Evolutionary conservation across 2,329 filamentous ascomycete genomes (phyloP), one percentile per base, ranked within the genome.

Genomic region (Neofusicoccum ribis): DNA sequence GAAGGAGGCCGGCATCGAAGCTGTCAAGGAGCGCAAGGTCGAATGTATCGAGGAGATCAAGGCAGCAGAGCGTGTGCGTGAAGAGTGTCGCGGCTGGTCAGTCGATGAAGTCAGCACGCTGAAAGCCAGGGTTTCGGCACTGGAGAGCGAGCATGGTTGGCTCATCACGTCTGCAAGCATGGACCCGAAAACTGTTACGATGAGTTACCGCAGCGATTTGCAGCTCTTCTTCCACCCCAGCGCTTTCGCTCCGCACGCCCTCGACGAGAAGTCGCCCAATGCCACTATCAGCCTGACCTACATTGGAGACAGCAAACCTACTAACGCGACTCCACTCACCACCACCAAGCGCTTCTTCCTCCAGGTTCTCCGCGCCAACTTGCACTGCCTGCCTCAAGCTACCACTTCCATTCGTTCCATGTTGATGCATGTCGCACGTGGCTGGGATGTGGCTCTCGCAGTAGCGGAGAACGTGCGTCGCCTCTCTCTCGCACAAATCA

Each of bases 51-150:
- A 86, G 34, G 91, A 95, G 54, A 97, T 96, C 65, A 85, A 87
- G 66, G 89, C 92, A 71, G 91, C 93, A 0, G 93, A 97, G 76
- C 89, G 88, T 68, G 83, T 96, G 31, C 87, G 91, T 67, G 93
- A 97, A 75, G 91, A 96, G 72, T 96, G 91, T 74, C 88, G 93
- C 62, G 93, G 94, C 44, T 97, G 93, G 89, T 94, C 89, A 65
- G 87, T 89, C 61, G 88, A 85, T 34, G 95, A 98, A 78, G 91
- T 98, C 68, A 85, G 85, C 68, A 81, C 82, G 44, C 82, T 96
- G n/a, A 93, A 93, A 84, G 90, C 80, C 51, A 87, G 85, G 67
- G 88, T 91, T 47, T 84, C 88, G 46, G 79, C 80, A 0, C 81
- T 94, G 23, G 90, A 93, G 74, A 83, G 84, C 66, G 77, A 85